Conservation (phyloP, 371 early-diverging fungal genomes). For the Mucor mucedo region DNA sequence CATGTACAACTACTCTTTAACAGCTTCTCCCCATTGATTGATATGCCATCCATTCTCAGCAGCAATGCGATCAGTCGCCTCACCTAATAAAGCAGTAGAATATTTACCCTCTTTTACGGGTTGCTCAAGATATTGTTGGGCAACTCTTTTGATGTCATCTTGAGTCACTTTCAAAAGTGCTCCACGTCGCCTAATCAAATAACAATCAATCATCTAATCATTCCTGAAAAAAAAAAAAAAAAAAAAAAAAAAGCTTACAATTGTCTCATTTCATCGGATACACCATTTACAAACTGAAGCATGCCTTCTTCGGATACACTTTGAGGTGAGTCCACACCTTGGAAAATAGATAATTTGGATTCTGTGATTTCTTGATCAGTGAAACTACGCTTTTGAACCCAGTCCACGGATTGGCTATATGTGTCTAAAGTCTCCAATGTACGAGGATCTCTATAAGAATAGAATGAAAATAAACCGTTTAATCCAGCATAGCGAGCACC, state of each 20-base stretch:
- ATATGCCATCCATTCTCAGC: conserved; percentile 42
- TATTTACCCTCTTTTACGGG: conserved; percentile 24
- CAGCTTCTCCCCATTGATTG: conserved; percentile 31
- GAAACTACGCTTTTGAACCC: conserved; percentile 64
- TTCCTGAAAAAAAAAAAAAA: background rate
- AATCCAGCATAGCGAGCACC: conserved; percentile 77
- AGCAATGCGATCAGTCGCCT: conserved; percentile 40
- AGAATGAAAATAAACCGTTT: conserved; percentile 86
- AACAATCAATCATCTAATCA: background rate
- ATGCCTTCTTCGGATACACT: conserved; percentile 88
- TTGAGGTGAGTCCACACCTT: conserved; percentile 82
- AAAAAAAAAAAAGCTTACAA: conserved; percentile 45
- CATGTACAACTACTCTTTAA: conserved; percentile 8
- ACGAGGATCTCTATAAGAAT: conserved; percentile 93
- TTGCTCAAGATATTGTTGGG: conserved; percentile 66
- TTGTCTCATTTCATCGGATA: conserved; percentile 88
- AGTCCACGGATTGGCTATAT: conserved; percentile 67
- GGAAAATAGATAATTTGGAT: conserved; percentile 92
- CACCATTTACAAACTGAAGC: conserved; percentile 74
- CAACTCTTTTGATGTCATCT: conserved; percentile 74
- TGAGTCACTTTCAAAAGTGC: conserved; percentile 72
- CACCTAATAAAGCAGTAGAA: conserved; percentile 52
- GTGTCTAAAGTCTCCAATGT: conserved; percentile 77
- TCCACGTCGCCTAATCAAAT: conserved; percentile 71
- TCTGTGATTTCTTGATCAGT: conserved; percentile 80